A percentile compares a stretch with the other conserved stretches of the same genome.
Evolutionary conservation across 1,284 basidiomycete genomes (phyloP).

Genomic region (Ustilago trichophora): DNA sequence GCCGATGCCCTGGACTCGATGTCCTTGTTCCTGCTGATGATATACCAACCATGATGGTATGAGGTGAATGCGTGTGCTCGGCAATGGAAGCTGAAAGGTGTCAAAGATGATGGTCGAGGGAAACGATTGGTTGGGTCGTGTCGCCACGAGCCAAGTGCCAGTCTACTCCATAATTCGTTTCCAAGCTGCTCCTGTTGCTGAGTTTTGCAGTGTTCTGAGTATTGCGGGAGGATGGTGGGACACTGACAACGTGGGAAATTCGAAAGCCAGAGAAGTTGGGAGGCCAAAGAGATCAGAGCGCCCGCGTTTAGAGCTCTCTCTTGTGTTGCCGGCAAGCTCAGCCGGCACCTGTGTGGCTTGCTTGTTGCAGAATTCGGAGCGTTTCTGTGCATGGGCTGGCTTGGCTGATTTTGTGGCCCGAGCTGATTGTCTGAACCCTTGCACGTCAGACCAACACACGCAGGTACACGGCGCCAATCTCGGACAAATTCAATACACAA

Average conservation of each 20-base stretch:
- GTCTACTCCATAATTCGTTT: slow-evolving; percentile 4
- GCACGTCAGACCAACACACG: too few relatives aligned
- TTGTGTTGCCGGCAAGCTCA: neutral
- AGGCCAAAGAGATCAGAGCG: neutral
- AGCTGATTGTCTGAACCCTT: too few relatives aligned
- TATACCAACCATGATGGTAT: slow-evolving; percentile 22
- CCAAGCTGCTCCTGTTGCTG: too few relatives aligned
- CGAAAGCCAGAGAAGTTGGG: too few relatives aligned
- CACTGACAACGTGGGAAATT: too few relatives aligned
- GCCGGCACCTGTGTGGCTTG: neutral
- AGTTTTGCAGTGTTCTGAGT: too few relatives aligned
- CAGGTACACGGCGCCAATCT: too few relatives aligned
- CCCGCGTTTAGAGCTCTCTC: neutral
- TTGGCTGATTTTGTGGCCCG: too few relatives aligned
- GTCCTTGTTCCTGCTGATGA: slow-evolving; percentile 1
- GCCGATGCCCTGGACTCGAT: slow-evolving; percentile 3
- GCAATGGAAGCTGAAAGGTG: neutral
- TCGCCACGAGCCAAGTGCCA: neutral
- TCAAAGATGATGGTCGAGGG: neutral
- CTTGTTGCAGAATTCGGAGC: slow-evolving; percentile 1
- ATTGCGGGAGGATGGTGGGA: neutral
- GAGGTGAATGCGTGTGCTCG: too few relatives aligned
- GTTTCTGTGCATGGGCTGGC: too few relatives aligned
- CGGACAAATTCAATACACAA: too few relatives aligned
- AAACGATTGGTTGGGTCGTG: neutral